phyloP scores from a whole-genome alignment of 805 yeast genomes.

The Scheffersomyces spartinae region DNA sequence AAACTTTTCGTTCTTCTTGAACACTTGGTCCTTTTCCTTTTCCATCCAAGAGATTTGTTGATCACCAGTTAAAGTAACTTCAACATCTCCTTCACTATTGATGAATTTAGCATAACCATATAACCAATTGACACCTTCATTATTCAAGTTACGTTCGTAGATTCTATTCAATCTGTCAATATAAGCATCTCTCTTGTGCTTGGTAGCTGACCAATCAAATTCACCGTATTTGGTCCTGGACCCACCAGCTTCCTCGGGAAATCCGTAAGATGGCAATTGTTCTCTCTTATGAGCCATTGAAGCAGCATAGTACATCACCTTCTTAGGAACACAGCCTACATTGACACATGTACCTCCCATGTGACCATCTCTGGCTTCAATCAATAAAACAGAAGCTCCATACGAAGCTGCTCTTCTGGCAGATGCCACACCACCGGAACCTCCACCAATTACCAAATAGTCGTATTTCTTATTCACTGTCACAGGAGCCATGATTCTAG shows the following conservation, averaged over 20 bases:
- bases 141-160: constrained; percentile 75
- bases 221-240: constrained; percentile 36
- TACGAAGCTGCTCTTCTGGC: constrained; percentile 92
- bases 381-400: constrained; percentile 77
- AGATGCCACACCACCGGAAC: constrained; percentile 98
- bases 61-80: constrained; percentile 44
- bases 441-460: constrained; percentile 95
- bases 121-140: constrained; percentile 80
- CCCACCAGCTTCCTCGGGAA: constrained; percentile 43
- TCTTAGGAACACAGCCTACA: constrained; percentile 98
- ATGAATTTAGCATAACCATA: constrained; percentile 80
- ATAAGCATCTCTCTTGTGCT: constrained; percentile 87
- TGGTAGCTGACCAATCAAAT: constrained; percentile 77
- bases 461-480: constrained; percentile 51
- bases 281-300: constrained; percentile 69
- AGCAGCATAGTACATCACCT: constrained; percentile 97
- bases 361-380: constrained; percentile 56
- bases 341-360: constrained; percentile 99
- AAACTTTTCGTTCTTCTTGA: constrained; percentile 41
- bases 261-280: constrained; percentile 78
- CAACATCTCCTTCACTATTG: constrained; percentile 55
- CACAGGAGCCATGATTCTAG: constrained; percentile 42
- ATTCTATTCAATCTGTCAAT: constrained; percentile 82
- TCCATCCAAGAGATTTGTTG: constrained; percentile 26
- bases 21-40: constrained; percentile 13